Conservation (phyloP, 169 alveolate genomes). For the Plasmodium gonderi region DNA sequence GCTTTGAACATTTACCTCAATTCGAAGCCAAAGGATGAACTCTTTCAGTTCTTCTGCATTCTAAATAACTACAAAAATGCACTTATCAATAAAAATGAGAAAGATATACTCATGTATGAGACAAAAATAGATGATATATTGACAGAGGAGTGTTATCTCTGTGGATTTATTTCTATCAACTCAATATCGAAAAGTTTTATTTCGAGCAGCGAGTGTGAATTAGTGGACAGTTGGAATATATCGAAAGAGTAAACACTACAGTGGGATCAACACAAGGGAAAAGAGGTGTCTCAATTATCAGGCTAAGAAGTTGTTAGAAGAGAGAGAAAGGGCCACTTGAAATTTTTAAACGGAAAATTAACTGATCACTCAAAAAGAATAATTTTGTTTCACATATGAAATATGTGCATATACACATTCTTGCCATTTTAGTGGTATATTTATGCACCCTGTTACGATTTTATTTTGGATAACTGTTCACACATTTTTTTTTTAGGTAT, state of each 20-base stretch:
- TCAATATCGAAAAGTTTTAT: conserved; percentile 45
- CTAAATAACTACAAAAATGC: conserved; percentile 67
- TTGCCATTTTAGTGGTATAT: no score
- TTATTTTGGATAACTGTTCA: no score
- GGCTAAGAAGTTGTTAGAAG: not conserved
- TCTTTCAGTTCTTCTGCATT: conserved; percentile 47
- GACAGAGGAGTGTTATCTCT: conserved; percentile 71
- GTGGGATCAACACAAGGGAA: not conserved
- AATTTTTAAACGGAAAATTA: no score
- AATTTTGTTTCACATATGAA: no score
- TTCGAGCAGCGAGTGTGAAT: conserved; percentile 24
- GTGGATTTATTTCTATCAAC: conserved; percentile 66
- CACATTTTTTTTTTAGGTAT: no score
- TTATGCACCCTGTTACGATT: no score
- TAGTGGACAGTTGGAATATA: conserved; percentile 60
- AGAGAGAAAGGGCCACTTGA: not conserved
- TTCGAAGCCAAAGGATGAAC: conserved; percentile 47
- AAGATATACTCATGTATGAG: conserved; percentile 48
- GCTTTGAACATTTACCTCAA: conserved; percentile 51
- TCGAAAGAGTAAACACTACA: conserved; percentile 19
- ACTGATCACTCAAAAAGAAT: no score
- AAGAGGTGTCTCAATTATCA: not conserved
- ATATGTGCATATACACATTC: no score
- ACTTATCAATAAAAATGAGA: conserved; percentile 29
- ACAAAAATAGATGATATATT: conserved; percentile 71